Conservation (phyloP, 768 basidiomycete species). For the Mycena capillaripes region DNA sequence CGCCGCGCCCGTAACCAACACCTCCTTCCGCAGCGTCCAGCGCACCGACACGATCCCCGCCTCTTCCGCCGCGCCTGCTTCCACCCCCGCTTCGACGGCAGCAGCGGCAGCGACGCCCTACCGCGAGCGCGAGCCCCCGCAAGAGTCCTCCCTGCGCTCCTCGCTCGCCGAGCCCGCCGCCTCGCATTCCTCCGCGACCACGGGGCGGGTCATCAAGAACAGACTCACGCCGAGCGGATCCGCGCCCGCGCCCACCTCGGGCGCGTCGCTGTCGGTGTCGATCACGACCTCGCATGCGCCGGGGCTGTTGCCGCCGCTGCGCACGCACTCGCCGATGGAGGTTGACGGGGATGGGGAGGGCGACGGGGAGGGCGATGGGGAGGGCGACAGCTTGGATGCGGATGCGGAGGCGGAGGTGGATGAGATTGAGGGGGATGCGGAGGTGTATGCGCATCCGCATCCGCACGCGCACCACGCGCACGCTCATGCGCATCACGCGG, state of each 20-base stretch:
- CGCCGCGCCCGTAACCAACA: not conserved
- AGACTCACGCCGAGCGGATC: constrained; percentile 23
- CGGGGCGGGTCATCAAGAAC: constrained; percentile 31
- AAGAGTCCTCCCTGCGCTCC: constrained; percentile 25
- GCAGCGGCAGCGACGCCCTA: not conserved
- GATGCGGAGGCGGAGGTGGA: constrained; percentile 50
- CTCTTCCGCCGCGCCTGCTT: constrained; percentile 18
- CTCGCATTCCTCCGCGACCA: not conserved
- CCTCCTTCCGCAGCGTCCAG: constrained; percentile 32
- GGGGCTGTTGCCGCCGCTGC: constrained; percentile 27
- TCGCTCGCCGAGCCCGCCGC: constrained; percentile 24
- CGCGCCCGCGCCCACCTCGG: not conserved
- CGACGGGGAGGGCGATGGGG: too few relatives aligned
- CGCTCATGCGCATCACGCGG: not conserved
- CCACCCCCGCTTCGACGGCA: not conserved
- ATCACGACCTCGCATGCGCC: constrained; percentile 9
- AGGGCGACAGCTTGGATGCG: constrained; percentile 47
- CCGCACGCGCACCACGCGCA: not conserved
- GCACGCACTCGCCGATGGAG: constrained; percentile 30
- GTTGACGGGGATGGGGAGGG: constrained; percentile 53
- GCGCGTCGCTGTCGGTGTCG: not conserved
- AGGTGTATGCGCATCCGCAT: constrained; percentile 3
- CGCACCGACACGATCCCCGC: constrained; percentile 48
- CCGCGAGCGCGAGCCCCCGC: constrained; percentile 20
- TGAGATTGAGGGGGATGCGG: constrained; percentile 13